Percentiles rank a stretch among this genome's conserved stretches.
phyloP scores from a whole-genome alignment of 176 grass and related monocot species.

The Rhynchospora pubera region DNA sequence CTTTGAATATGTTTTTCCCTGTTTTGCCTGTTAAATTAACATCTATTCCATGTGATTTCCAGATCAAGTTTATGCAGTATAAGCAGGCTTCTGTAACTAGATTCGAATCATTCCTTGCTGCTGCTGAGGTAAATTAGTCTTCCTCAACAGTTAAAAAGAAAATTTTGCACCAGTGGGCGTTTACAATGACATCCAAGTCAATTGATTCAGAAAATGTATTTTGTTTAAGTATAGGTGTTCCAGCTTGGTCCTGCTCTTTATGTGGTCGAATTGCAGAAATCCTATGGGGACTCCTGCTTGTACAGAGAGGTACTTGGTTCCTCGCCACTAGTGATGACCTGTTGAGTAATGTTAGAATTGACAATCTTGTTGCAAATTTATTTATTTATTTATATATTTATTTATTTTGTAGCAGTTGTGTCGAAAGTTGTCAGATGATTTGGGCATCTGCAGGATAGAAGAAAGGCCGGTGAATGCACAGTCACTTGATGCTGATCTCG shows the following conservation, averaged over 20 bases:
- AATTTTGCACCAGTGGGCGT: not conserved
- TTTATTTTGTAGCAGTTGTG: slow-evolving; percentile 45
- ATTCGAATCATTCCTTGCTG: slow-evolving; percentile 33
- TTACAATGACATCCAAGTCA: not conserved
- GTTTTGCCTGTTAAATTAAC: slow-evolving; percentile 2
- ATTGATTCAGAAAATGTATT: not conserved
- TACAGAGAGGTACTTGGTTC: slow-evolving; percentile 60
- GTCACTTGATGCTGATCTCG: not conserved
- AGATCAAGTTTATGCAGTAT: slow-evolving; percentile 47
- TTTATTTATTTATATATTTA: not conserved
- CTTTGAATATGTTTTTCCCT: not conserved
- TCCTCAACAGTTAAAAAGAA: not conserved
- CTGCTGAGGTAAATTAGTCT: slow-evolving; percentile 34
- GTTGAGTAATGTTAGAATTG: too few species aligned
- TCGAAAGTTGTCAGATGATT: slow-evolving; percentile 39
- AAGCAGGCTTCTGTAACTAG: slow-evolving; percentile 25
- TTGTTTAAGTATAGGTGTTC: slow-evolving; percentile 44
- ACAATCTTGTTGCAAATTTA: not conserved
- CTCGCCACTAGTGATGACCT: not conserved
- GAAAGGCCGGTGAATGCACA: slow-evolving; percentile 23
- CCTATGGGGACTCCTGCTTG: slow-evolving; percentile 47
- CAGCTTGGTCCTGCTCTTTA: slow-evolving; percentile 63
- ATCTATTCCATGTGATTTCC: slow-evolving; percentile 14
- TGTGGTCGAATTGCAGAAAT: slow-evolving; percentile 70
- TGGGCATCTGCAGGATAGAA: slow-evolving; percentile 38